Base-by-base conservation (phyloP, 164 flowering plant genomes). In the Piper betle region DNA sequence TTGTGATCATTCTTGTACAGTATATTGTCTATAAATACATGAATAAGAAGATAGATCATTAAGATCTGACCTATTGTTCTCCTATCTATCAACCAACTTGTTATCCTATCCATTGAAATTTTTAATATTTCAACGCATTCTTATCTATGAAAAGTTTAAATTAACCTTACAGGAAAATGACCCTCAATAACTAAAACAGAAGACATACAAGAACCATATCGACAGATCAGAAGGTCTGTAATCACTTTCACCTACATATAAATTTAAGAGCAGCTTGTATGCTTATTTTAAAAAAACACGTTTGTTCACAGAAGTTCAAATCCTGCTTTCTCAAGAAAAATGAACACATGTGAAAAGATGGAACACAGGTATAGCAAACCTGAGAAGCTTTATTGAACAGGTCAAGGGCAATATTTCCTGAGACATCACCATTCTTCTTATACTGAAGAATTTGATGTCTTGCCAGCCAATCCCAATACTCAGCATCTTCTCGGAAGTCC, bases 391-490 rank as follows among this genome's bases (percentile, higher is more conserved):
- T 77, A 39, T 77, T 67, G 42, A 80, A 65, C 60, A 72, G 79
- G 64, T 64, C 50, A 52, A 53, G 65, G 19, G 54, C 41, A 5
- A 55, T 58, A 39, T 67, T 74, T 43, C 59, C 65, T 57, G 57
- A 62, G 25, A 52, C 60, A 18, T 71, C 72, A 19, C 65, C 69
- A 38, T 41, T 37, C 64, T 39, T 74, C 48, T 62, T 53, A 42
- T 55, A 42, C 58, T 60, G 68, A 60, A 10, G 20, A 40, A 73
- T 33, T 74, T 79, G 77, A 69, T 57, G 74, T 68, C 82, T 84
- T 12, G 95, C 97, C 57, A 83, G 84, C 97, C 99, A 93, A 64
- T 90, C 91, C 97, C 99, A 90, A 61, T 82, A 93, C 50, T 78
- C 77, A 10, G 91, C 85, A 3, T 84, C 83, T 52, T 63, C 63